Evolutionary conservation across 345 rosid species (phyloP).

Genomic region (Turritis glabra): DNA sequence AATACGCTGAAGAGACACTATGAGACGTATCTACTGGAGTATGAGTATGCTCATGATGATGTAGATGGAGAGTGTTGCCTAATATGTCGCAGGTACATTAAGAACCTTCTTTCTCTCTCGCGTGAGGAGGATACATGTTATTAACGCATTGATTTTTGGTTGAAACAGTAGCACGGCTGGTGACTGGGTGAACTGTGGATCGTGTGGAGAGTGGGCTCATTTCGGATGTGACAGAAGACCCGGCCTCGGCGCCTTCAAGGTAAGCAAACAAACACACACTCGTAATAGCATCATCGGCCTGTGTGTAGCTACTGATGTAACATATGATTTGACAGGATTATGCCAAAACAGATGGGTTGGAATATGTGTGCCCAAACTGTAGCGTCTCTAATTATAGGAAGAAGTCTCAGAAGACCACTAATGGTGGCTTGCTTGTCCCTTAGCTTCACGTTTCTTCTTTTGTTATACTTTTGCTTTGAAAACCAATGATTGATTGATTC

Average conservation of each 20-base stretch:
- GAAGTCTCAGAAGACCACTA: slow-evolving; percentile 77
- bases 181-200: slow-evolving; percentile 99
- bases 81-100: slow-evolving; percentile 80
- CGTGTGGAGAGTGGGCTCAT: slow-evolving; percentile 99
- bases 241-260: slow-evolving; percentile 99
- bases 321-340: slow-evolving; percentile 66
- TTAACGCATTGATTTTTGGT: slow-evolving; percentile 2
- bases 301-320: background rate
- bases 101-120: slow-evolving; percentile 1
- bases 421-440: slow-evolving; percentile 53
- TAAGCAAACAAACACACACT: slow-evolving; percentile 23
- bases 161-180: slow-evolving; percentile 96
- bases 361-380: slow-evolving; percentile 95
- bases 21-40: slow-evolving; percentile 93
- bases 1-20: slow-evolving; percentile 93
- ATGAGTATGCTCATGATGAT: slow-evolving; percentile 97
- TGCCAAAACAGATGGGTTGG: slow-evolving; percentile 96
- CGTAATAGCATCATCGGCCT: background rate
- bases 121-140: background rate
- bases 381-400: slow-evolving; percentile 83
- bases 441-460: slow-evolving; percentile 19
- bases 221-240: slow-evolving; percentile 98
- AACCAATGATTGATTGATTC: slow-evolving; percentile 15
- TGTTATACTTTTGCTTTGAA: background rate
- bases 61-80: slow-evolving; percentile 98